These are phyloP conservation scores for Podospora pseudopauciseta DNA, from an alignment of 495 filamentous ascomycete species.

Conservation along the genomic window DNA sequence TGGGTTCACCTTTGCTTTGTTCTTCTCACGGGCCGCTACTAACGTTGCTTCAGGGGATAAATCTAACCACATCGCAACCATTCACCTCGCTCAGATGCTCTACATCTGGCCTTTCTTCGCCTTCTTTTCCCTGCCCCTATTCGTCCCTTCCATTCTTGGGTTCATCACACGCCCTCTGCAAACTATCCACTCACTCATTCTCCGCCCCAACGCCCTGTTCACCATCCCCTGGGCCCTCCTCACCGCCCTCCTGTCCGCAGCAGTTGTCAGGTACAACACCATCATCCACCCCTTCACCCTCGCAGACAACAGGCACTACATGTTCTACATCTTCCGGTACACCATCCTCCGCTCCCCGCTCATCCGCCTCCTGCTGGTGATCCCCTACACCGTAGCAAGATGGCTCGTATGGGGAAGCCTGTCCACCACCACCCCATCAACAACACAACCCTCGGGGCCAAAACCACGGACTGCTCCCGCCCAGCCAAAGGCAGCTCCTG, in stretches of 20 bases:
- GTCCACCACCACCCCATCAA: conserved; percentile 3
- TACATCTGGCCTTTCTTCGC: conserved; percentile 87
- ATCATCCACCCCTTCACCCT: conserved; percentile 94
- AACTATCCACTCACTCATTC: conserved; percentile 11
- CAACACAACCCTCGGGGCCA: neutral
- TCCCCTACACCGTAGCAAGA: conserved; percentile 52
- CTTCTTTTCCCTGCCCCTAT: conserved; percentile 84
- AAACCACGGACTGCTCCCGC: neutral
- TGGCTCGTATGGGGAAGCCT: conserved; percentile 58
- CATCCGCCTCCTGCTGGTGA: conserved; percentile 64
- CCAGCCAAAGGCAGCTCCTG: neutral
- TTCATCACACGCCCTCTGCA: conserved; percentile 14
- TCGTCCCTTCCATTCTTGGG: conserved; percentile 47
- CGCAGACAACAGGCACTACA: conserved; percentile 94
- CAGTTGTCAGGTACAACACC: conserved; percentile 75
- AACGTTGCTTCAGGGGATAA: conserved; percentile 64
- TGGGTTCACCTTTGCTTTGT: conserved; percentile 30
- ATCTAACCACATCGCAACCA: conserved; percentile 81
- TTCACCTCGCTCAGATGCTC: conserved; percentile 89
- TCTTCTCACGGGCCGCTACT: neutral
- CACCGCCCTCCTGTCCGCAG: conserved; percentile 30
- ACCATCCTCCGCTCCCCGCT: conserved; percentile 61
- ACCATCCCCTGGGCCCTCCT: conserved; percentile 25
- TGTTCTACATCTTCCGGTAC: conserved; percentile 92
- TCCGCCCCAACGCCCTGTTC: neutral